A percentile compares a stretch with the other conserved stretches of the same genome.
Conservation (phyloP, 1,284 basidiomycete species). For the Sanghuangporus sanghuang region DNA sequence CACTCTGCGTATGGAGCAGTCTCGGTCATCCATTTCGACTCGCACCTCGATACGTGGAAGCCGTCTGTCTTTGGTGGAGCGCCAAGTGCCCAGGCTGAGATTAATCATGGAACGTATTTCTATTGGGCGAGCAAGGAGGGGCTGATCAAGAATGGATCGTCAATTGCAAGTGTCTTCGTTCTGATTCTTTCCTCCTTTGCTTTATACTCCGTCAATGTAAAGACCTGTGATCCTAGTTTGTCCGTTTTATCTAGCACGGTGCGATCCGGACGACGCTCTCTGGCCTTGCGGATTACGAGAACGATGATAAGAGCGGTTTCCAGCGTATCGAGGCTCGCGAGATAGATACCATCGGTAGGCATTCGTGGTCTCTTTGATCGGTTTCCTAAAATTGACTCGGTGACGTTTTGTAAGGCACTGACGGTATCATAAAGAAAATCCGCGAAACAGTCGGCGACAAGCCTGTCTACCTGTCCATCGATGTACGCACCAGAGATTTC, state of each 20-base stretch:
- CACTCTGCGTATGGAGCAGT: conserved; percentile 65
- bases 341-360: conserved; percentile 59
- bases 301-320: conserved; percentile 64
- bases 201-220: conserved; percentile 8
- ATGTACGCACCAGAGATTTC: conserved; percentile 36
- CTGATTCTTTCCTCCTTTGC: conserved; percentile 22
- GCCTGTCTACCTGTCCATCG: conserved; percentile 71
- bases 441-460: conserved; percentile 59
- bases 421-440: conserved; percentile 68
- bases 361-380: neutral
- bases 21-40: conserved; percentile 78
- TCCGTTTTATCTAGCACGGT: conserved; percentile 56
- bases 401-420: conserved; percentile 39
- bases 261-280: conserved; percentile 74
- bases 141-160: conserved; percentile 67
- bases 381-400: neutral
- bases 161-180: conserved; percentile 67
- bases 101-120: conserved; percentile 77
- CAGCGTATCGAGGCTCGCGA: conserved; percentile 72
- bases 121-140: conserved; percentile 76
- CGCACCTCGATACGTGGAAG: conserved; percentile 70
- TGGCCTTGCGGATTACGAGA: conserved; percentile 63
- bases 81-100: conserved; percentile 58
- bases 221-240: conserved; percentile 68
- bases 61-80: conserved; percentile 67